Percentiles rank a stretch among this genome's conserved stretches.
phyloP scores from a whole-genome alignment of 139 green algal species.

The Parachlorella kessleri region DNA sequence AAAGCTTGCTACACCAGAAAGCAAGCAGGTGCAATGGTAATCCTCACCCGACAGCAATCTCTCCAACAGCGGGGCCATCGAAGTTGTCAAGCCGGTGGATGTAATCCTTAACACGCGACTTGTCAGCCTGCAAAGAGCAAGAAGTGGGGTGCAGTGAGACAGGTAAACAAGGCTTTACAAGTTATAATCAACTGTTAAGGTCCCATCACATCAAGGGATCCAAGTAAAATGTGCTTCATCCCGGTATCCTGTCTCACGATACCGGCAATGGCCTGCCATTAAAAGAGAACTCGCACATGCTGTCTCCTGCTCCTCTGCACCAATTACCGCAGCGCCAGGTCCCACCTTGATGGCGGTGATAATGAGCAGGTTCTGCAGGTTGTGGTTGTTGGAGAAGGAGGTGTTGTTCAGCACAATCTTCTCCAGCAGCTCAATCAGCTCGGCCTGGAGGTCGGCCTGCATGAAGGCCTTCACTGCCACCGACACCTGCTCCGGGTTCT shows the following conservation, averaged over 20 bases:
- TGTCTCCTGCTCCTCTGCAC: no score
- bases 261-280: no score
- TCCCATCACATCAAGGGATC: no score
- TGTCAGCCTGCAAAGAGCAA: conserved; percentile 50
- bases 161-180: no score
- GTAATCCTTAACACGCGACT: conserved; percentile 91
- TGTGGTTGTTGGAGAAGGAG: conserved; percentile 98
- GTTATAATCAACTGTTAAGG: no score
- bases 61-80: conserved; percentile 90
- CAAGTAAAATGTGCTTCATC: no score
- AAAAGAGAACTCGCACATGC: no score
- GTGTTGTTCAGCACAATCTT: conserved; percentile 99
- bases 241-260: no score
- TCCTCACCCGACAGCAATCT: conserved; percentile 72
- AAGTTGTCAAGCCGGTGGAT: conserved; percentile 99
- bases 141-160: no score
- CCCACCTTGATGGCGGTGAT: conserved; percentile 99
- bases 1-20: no score
- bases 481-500: conserved; percentile 94
- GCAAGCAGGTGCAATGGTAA: no score
- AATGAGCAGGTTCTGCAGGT: conserved; percentile 99
- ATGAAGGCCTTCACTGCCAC: conserved; percentile 99
- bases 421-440: conserved; percentile 99
- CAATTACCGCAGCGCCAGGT: no score
- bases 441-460: conserved; percentile 90